Conservation (phyloP, 2,329 filamentous ascomycete species). For the Daldinia eschscholtzii region DNA sequence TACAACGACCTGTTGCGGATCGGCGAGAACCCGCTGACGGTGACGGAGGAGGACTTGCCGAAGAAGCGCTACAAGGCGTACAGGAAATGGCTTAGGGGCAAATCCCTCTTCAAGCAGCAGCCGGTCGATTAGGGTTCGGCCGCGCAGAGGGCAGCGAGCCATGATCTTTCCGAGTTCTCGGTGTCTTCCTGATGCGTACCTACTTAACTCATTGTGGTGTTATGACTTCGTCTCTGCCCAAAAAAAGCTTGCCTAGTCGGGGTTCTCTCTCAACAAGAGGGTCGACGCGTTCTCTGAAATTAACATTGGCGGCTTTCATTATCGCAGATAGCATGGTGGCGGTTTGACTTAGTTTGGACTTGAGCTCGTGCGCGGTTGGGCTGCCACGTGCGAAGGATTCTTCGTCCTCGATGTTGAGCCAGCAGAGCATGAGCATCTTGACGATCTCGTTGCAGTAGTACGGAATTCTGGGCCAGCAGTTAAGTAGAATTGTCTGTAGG, state of each 20-base stretch:
- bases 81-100: conserved; percentile 91
- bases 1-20: conserved; percentile 83
- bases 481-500: conserved; percentile 69
- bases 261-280: conserved; percentile 56
- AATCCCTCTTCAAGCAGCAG: conserved; percentile 95
- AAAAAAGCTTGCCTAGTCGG: conserved; percentile 53
- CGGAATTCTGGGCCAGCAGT: conserved; percentile 77
- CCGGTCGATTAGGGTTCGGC: conserved; percentile 65
- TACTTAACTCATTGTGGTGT: not conserved
- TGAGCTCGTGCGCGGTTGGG: conserved; percentile 47
- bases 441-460: conserved; percentile 74
- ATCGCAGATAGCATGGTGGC: conserved; percentile 55
- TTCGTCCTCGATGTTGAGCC: conserved; percentile 67
- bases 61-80: conserved; percentile 99
- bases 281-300: conserved; percentile 50
- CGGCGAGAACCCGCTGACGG: conserved; percentile 85
- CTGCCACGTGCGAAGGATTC: conserved; percentile 32
- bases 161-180: conserved; percentile 36
- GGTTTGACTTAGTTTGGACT: conserved; percentile 52
- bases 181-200: conserved; percentile 21
- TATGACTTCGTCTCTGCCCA: conserved; percentile 14
- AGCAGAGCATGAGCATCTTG: conserved; percentile 71
- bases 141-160: conserved; percentile 43
- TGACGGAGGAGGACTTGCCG: conserved; percentile 84
- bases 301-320: conserved; percentile 47